Evolutionary conservation across 805 yeast species (phyloP).

Genomic region (Dipodascopsis uninucleata): DNA sequence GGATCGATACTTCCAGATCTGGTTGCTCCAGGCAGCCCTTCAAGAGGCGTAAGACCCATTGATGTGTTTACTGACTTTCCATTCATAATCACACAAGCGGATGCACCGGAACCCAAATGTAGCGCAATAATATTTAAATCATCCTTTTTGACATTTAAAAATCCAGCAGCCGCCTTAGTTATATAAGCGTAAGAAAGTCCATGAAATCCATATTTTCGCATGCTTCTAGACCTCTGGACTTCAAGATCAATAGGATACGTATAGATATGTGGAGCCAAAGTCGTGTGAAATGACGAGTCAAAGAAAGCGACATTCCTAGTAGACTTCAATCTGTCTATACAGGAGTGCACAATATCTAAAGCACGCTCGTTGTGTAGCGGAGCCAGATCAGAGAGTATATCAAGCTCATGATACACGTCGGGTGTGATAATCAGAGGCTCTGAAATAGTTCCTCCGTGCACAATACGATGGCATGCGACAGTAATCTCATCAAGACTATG

Average conservation of each 20-base stretch:
- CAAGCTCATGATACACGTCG: conserved; percentile 24
- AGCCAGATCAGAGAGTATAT: conserved; percentile 26
- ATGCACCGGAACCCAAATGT: conserved; percentile 29
- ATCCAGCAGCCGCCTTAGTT: conserved; percentile 8
- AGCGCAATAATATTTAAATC: conserved; percentile 23
- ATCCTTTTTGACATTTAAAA: conserved; percentile 1
- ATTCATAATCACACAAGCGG: conserved; percentile 24
- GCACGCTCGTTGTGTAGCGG: conserved; percentile 28
- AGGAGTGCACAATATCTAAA: conserved; percentile 26
- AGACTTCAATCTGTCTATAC: conserved; percentile 8
- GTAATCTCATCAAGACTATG: conserved; percentile 13
- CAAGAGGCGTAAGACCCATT: conserved; percentile 29
- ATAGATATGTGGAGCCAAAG: conserved; percentile 21
- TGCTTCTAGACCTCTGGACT: conserved; percentile 17
- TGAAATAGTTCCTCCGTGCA: conserved; percentile 26
- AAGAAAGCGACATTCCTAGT: conserved; percentile 26
- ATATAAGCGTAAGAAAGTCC: conserved; percentile 27
- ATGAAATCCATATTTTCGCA: conserved; percentile 27
- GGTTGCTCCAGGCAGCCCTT: conserved; percentile 29
- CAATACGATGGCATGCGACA: conserved; percentile 24
- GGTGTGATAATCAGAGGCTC: conserved; percentile 22
- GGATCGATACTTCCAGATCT: conserved; percentile 28
- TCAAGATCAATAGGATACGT: conserved; percentile 25
- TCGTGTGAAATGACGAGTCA: conserved; percentile 26
- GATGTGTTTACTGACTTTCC: conserved; percentile 27